Evolutionary conservation across 495 filamentous ascomycete species (phyloP).

Genomic region (Cryomyces minteri): DNA sequence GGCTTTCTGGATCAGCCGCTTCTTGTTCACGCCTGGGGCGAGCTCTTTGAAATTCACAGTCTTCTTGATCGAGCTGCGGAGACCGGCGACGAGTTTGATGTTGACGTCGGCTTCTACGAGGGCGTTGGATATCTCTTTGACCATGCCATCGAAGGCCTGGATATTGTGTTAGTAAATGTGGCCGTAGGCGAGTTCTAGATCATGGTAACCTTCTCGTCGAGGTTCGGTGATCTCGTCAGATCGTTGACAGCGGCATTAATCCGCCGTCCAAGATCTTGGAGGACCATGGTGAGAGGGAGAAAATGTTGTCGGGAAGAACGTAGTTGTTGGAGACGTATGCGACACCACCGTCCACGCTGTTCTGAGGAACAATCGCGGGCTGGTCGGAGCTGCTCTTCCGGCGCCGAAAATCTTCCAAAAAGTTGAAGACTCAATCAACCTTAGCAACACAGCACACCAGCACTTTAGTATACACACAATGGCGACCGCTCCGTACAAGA

Average conservation of each 20-base stretch:
- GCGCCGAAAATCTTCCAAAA: no score
- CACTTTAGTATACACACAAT: conserved; percentile 7
- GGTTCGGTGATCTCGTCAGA: conserved; percentile 73
- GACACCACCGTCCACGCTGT: no score
- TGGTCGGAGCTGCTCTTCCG: no score
- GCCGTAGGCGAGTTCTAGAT: no score
- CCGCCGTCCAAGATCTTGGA: conserved; percentile 95
- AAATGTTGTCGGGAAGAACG: no score
- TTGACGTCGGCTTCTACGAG: conserved; percentile 94
- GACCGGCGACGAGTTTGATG: conserved; percentile 74
- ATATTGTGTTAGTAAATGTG: not conserved
- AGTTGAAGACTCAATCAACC: no score
- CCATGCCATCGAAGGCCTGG: conserved; percentile 91
- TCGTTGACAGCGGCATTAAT: conserved; percentile 94
- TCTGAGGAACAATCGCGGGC: no score
- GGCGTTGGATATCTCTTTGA: conserved; percentile 90
- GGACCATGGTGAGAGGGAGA: conserved; percentile 47
- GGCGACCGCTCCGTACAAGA: conserved; percentile 7
- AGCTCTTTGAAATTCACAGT: conserved; percentile 88
- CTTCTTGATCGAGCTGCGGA: conserved; percentile 82
- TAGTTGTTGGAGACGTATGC: no score
- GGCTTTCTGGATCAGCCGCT: conserved; percentile 88
- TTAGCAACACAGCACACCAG: not conserved
- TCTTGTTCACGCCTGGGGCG: conserved; percentile 83
- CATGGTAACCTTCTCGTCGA: conserved; percentile 73